Base-by-base conservation (phyloP, 176 grass and related monocot genomes). In the Cenchrus purpureus region DNA sequence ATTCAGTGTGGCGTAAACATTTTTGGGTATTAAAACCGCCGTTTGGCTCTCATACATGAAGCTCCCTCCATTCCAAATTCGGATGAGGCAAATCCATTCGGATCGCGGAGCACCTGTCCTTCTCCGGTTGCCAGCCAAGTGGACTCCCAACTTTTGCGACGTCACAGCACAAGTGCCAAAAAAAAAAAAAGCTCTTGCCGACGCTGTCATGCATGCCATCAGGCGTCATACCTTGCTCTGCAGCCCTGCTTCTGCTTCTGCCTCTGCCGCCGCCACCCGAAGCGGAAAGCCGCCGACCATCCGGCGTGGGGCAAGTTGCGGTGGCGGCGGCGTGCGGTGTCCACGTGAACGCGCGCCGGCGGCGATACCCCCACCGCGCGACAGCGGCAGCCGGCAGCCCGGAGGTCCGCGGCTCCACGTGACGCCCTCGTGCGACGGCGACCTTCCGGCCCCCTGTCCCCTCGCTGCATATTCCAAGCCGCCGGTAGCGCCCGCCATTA, bases 401-500 rank as follows among this genome's bases (percentile, higher is more conserved):
- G 20, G 6, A 65, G 19, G 32, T 48, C 66, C 67, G 78, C 82
- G 76, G 11, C 19, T 53, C 62, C 83, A 89, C 78, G 83, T 86
- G 83, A 88, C 17, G 77, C 54, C 83, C 78, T 86, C 78, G 88
- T 82, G 71, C 64, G 29, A 68, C 84, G 42, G 66, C 66, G 66
- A 9, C 76, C 17, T 20, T 4, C 74, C 7, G 43, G 25, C 8
- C 19, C 29, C 66, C 3, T 53, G 76, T 54, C 45, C 17, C 40
- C 31, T 17, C 7, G 25, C 16, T 7, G 84, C 52, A 28, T 52
- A 7, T 54, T 1, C 12, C 73, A 7, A 42, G 11, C 29, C 31
- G 73, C 3, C 53, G 53, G 52, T 7, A 12, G 72, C 13, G 12
- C 12, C 54, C 3, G 58, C 9, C 71, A 7, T 73, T 52, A 7